A percentile compares a stretch with the other conserved stretches of the same genome.
These are phyloP conservation scores for Chalaropsis thielavioides DNA, from an alignment of 2,329 filamentous ascomycete genomes.

Conservation along the genomic window DNA sequence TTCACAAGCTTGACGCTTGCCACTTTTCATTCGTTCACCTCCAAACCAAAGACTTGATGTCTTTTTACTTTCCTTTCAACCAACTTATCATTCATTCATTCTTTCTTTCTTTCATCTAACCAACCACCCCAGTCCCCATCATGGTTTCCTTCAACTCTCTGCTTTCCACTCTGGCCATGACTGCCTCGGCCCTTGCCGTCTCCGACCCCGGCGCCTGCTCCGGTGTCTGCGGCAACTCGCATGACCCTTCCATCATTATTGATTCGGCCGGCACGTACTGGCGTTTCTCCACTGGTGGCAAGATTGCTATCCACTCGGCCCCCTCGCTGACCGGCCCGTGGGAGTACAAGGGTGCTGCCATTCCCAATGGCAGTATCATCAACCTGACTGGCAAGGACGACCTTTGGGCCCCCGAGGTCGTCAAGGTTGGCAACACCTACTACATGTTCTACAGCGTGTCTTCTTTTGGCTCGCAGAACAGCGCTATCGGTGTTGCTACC, in stretches of 20 bases:
- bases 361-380: constrained; percentile 29
- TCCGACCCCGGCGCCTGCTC: constrained; percentile 27
- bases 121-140: not conserved
- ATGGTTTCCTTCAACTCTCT: constrained; percentile 16
- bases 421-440: constrained; percentile 41
- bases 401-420: constrained; percentile 26
- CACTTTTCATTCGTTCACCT: not conserved
- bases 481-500: constrained; percentile 43
- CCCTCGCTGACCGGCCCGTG: constrained; percentile 29
- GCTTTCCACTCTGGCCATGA: constrained; percentile 12
- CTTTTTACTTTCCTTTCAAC: not conserved
- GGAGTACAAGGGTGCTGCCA: constrained; percentile 29
- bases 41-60: not conserved
- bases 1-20: not conserved
- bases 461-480: constrained; percentile 44
- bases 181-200: constrained; percentile 18
- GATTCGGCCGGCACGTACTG: constrained; percentile 30
- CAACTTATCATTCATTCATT: not conserved
- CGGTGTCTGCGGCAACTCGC: constrained; percentile 26
- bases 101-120: not conserved
- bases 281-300: constrained; percentile 30
- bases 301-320: constrained; percentile 29
- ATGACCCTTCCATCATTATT: constrained; percentile 29
- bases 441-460: constrained; percentile 55
- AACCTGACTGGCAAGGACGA: constrained; percentile 28